Evolutionary conservation across 768 basidiomycete genomes (phyloP).

Genomic region (Termitomyces sp.): DNA sequence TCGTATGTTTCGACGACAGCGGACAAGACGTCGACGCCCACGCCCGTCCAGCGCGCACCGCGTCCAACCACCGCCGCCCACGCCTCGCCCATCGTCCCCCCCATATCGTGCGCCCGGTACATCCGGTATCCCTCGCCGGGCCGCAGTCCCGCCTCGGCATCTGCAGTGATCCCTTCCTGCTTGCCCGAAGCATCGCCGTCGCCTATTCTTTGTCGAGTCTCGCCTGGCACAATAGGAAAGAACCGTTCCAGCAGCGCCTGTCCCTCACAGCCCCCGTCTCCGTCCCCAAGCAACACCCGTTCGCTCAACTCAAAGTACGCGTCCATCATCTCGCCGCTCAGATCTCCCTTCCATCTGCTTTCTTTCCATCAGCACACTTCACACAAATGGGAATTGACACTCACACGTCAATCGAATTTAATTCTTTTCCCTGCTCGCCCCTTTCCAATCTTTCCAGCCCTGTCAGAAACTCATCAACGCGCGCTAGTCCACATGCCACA

Average conservation of each 20-base stretch:
- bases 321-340: slow-evolving; percentile 50
- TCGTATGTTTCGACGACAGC: slow-evolving; percentile 63
- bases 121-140: slow-evolving; percentile 63
- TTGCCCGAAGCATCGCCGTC: not conserved
- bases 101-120: slow-evolving; percentile 62
- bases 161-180: slow-evolving; percentile 10
- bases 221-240: slow-evolving; percentile 30
- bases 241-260: slow-evolving; percentile 29
- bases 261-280: slow-evolving; percentile 18
- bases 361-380: slow-evolving; percentile 7
- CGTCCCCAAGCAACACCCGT: slow-evolving; percentile 37
- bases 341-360: slow-evolving; percentile 48
- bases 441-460: slow-evolving; percentile 33
- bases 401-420: slow-evolving; percentile 45
- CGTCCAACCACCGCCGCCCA: slow-evolving; percentile 46
- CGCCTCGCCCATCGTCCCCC: slow-evolving; percentile 51
- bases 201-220: slow-evolving; percentile 5
- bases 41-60: slow-evolving; percentile 52
- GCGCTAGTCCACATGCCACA: slow-evolving; percentile 56
- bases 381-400: slow-evolving; percentile 16
- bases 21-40: slow-evolving; percentile 45
- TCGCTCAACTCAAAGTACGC: slow-evolving; percentile 65
- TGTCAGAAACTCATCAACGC: slow-evolving; percentile 41
- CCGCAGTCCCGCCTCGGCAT: slow-evolving; percentile 18
- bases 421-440: slow-evolving; percentile 22